These are phyloP conservation scores for Halophytophthora batemanensis DNA, from an alignment of 352 stramenopile species.

Conservation along the genomic window DNA sequence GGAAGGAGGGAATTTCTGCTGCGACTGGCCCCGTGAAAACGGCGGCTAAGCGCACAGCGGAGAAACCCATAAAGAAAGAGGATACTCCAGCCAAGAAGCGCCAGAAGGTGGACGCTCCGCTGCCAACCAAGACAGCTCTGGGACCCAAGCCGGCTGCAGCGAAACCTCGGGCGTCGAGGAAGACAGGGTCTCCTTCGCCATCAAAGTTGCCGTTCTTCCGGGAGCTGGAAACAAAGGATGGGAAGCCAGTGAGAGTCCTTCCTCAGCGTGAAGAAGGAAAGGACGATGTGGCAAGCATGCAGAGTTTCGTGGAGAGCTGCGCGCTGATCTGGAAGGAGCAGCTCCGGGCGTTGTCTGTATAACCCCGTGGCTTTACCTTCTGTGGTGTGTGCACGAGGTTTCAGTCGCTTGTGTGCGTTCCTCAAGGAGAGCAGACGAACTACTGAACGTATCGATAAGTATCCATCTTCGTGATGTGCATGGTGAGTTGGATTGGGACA, in stretches of 20 bases:
- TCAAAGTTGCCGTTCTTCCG: constrained; percentile 25
- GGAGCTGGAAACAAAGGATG: constrained; percentile 31
- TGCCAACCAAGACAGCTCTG: neutral
- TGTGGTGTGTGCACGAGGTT: no score
- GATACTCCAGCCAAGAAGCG: constrained; percentile 14
- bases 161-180: constrained; percentile 16
- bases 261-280: constrained; percentile 24
- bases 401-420: no score
- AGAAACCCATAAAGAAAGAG: constrained; percentile 2
- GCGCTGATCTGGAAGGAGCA: constrained; percentile 36
- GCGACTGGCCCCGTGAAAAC: constrained; percentile 8
- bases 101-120: constrained; percentile 19
- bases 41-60: constrained; percentile 1
- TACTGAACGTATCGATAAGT: no score
- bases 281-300: constrained; percentile 20
- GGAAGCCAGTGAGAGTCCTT: constrained; percentile 28
- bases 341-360: constrained; percentile 20
- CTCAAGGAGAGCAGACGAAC: no score
- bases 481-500: no score
- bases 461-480: no score
- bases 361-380: no score
- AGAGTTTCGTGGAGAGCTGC: constrained; percentile 28
- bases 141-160: constrained; percentile 2
- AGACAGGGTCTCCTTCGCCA: constrained; percentile 11
- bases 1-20: constrained; percentile 13